Percentiles rank a stretch among this genome's conserved stretches.
These are phyloP conservation scores for Tinospora cordifolia DNA, from an alignment of 164 flowering plant species.

Conservation along the genomic window DNA sequence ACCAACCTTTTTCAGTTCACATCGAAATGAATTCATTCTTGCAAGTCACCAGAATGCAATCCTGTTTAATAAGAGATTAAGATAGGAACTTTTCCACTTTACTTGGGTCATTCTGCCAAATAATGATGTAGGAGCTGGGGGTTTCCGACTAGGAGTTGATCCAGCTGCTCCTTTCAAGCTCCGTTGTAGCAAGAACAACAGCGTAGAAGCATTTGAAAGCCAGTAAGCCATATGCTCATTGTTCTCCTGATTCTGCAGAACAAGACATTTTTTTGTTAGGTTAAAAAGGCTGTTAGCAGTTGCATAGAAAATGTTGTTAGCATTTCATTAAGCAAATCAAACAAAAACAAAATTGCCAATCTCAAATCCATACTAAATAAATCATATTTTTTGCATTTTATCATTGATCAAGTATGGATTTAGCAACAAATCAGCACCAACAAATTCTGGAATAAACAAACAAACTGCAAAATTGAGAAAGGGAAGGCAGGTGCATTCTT, in stretches of 20 bases:
- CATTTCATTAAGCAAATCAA: too few relatives aligned
- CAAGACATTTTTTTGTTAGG: neutral
- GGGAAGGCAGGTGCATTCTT: too few relatives aligned
- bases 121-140: constrained; percentile 64
- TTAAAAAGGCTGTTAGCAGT: neutral
- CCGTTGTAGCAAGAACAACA: constrained; percentile 75
- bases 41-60: neutral
- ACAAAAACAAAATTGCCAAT: too few relatives aligned
- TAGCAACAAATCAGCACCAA: too few relatives aligned
- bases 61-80: neutral
- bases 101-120: constrained; percentile 84
- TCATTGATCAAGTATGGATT: too few relatives aligned
- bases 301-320: neutral
- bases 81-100: neutral
- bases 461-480: too few relatives aligned
- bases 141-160: constrained; percentile 52
- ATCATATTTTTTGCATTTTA: too few relatives aligned
- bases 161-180: constrained; percentile 65
- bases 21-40: neutral
- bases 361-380: too few relatives aligned
- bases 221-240: constrained; percentile 92
- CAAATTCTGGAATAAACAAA: too few relatives aligned
- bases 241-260: constrained; percentile 65
- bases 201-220: constrained; percentile 79
- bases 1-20: neutral